Evolutionary conservation across 495 filamentous ascomycete genomes (phyloP).

Genomic region (Hypoxylon intermedium): DNA sequence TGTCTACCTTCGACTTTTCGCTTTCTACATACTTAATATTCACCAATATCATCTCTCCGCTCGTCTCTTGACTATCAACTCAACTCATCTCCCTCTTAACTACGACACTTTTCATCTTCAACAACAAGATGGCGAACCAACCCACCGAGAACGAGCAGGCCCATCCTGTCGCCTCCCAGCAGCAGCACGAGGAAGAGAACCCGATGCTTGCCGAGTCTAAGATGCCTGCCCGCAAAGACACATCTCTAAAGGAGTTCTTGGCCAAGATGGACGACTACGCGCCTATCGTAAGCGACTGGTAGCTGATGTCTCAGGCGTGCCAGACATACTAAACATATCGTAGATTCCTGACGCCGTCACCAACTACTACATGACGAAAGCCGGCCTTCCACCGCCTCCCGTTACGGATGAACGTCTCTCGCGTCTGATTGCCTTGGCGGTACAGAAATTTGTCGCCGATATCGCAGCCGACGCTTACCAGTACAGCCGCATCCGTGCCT

Average conservation of each 20-base stretch:
- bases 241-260: constrained; percentile 86
- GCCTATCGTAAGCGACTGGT: constrained; percentile 74
- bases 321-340: constrained; percentile 10
- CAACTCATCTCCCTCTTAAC: too few relatives aligned
- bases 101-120: too few relatives aligned
- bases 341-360: constrained; percentile 98
- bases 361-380: constrained; percentile 95
- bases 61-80: too few relatives aligned
- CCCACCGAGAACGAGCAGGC: constrained; percentile 42
- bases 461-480: constrained; percentile 98
- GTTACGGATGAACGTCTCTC: constrained; percentile 86
- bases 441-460: constrained; percentile 97
- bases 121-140: constrained; percentile 32
- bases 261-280: constrained; percentile 98
- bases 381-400: constrained; percentile 87
- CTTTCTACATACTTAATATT: too few relatives aligned
- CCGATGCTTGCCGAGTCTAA: constrained; percentile 44
- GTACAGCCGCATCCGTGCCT: constrained; percentile 90
- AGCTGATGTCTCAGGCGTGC: not conserved
- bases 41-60: too few relatives aligned
- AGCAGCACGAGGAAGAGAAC: constrained; percentile 32
- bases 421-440: constrained; percentile 91
- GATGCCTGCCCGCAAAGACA: constrained; percentile 82
- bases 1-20: too few relatives aligned
- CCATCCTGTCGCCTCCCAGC: constrained; percentile 27